Conservation (phyloP, 2,329 filamentous ascomycete genomes). For the Aspergillus jensenii region DNA sequence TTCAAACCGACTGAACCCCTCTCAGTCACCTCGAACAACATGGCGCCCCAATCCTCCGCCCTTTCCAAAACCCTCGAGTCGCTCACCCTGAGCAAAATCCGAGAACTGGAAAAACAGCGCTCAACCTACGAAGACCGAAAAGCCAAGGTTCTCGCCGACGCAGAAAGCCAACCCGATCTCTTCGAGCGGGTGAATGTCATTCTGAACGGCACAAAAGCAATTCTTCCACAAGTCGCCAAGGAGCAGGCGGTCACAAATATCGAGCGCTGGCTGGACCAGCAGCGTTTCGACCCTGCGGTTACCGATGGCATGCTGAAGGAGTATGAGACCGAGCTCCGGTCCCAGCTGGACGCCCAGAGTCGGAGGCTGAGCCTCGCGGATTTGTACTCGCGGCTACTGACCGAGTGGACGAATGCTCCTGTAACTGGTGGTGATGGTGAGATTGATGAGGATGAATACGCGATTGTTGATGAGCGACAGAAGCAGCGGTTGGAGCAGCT, state of each 20-base stretch:
- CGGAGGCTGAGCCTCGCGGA: conserved; percentile 31
- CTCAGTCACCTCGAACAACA: neutral
- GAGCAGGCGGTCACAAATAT: conserved; percentile 29
- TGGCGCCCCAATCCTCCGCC: conserved; percentile 9
- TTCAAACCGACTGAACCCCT: neutral
- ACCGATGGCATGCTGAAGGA: conserved; percentile 29
- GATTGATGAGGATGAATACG: conserved; percentile 17
- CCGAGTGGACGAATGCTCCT: conserved; percentile 39
- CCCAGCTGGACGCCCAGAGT: conserved; percentile 36
- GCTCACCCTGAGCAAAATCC: conserved; percentile 26
- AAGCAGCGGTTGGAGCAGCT: conserved; percentile 38
- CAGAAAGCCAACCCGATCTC: conserved; percentile 6
- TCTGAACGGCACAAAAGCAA: conserved; percentile 12
- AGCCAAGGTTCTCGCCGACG: conserved; percentile 12
- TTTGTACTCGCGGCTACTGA: conserved; percentile 37
- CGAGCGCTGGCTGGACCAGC: conserved; percentile 37
- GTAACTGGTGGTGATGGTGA: conserved; percentile 4
- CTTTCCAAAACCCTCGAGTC: conserved; percentile 20
- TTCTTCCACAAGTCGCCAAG: conserved; percentile 12
- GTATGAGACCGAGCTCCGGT: conserved; percentile 33
- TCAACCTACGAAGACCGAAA: conserved; percentile 18
- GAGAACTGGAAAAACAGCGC: conserved; percentile 27
- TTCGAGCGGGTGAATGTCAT: conserved; percentile 6
- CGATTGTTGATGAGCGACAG: conserved; percentile 30
- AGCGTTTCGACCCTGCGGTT: conserved; percentile 38